phyloP scores from a whole-genome alignment of 2,329 filamentous ascomycete species.

The Mycosphaerella sp. region DNA sequence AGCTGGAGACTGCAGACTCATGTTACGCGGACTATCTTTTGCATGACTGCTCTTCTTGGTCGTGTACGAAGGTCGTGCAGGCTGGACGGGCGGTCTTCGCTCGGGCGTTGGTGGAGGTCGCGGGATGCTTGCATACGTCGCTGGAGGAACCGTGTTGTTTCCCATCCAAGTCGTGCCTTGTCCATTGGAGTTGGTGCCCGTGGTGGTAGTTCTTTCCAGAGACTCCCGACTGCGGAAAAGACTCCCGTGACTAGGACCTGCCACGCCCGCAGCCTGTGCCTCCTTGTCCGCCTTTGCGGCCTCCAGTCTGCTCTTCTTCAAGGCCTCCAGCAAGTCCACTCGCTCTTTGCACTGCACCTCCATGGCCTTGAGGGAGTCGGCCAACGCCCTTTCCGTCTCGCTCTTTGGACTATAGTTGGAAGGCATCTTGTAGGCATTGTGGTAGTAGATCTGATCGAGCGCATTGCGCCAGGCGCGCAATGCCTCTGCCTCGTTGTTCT shows the following conservation, averaged over 20 bases:
- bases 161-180: conserved; percentile 55
- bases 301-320: conserved; percentile 60
- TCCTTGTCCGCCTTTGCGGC: conserved; percentile 37
- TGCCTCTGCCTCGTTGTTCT: conserved; percentile 90
- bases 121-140: conserved; percentile 75
- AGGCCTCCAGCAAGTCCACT: conserved; percentile 77
- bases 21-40: conserved; percentile 23
- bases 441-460: conserved; percentile 80
- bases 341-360: conserved; percentile 91
- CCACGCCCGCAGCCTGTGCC: conserved; percentile 10
- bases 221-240: conserved; percentile 26
- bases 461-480: conserved; percentile 84
- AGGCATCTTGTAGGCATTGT: conserved; percentile 69
- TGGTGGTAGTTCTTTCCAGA: conserved; percentile 13
- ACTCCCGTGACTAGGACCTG: conserved; percentile 7
- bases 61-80: conserved; percentile 44
- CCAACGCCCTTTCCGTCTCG: conserved; percentile 76
- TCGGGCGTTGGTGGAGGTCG: conserved; percentile 41
- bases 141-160: conserved; percentile 71
- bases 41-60: conserved; percentile 43
- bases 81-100: conserved; percentile 20
- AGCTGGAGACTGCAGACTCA: conserved; percentile 23
- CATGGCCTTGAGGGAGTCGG: conserved; percentile 73
- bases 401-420: conserved; percentile 63
- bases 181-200: conserved; percentile 11